Evolutionary conservation across 306 rosid species (phyloP).

Genomic region (Dalbergia cochinchinensis): DNA sequence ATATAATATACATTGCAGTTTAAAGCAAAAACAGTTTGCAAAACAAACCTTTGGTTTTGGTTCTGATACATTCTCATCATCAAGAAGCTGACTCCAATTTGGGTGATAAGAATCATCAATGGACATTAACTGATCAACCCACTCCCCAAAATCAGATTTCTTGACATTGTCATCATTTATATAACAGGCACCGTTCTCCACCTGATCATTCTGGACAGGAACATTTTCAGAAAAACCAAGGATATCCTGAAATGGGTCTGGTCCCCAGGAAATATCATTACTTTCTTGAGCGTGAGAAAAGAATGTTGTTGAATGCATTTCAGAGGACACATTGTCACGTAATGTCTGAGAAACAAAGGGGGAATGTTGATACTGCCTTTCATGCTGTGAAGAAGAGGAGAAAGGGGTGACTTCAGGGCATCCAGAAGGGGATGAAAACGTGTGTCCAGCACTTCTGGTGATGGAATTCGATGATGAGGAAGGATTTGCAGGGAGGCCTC

Average conservation of each 20-base stretch:
- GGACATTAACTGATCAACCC: slow-evolving; percentile 79
- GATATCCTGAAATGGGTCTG: slow-evolving; percentile 69
- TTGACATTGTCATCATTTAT: slow-evolving; percentile 59
- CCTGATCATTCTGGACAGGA: slow-evolving; percentile 65
- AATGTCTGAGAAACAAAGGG: slow-evolving; percentile 57
- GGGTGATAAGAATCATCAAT: slow-evolving; percentile 67
- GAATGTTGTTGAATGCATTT: slow-evolving; percentile 53
- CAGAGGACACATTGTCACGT: slow-evolving; percentile 53
- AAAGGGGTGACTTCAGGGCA: slow-evolving; percentile 43
- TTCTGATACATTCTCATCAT: slow-evolving; percentile 57
- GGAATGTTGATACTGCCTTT: slow-evolving; percentile 56
- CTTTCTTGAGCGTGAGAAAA: slow-evolving; percentile 55
- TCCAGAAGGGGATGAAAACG: slow-evolving; percentile 56
- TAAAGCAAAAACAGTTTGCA: slow-evolving; percentile 41
- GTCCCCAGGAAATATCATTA: slow-evolving; percentile 65
- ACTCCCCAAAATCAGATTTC: slow-evolving; percentile 69
- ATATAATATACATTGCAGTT: not conserved
- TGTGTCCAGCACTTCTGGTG: slow-evolving; percentile 52
- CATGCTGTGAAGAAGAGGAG: slow-evolving; percentile 54
- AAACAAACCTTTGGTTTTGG: slow-evolving; percentile 68
- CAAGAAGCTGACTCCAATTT: slow-evolving; percentile 76
- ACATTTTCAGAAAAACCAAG: slow-evolving; percentile 61
- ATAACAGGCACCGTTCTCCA: slow-evolving; percentile 56
- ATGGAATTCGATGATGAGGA: slow-evolving; percentile 51
- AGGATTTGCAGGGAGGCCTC: slow-evolving; percentile 53